Evolutionary conservation across 2,329 filamentous ascomycete species (phyloP), one percentile per base, ranked within the genome.

Genomic region (Stagonosporopsis chrysanthemi): DNA sequence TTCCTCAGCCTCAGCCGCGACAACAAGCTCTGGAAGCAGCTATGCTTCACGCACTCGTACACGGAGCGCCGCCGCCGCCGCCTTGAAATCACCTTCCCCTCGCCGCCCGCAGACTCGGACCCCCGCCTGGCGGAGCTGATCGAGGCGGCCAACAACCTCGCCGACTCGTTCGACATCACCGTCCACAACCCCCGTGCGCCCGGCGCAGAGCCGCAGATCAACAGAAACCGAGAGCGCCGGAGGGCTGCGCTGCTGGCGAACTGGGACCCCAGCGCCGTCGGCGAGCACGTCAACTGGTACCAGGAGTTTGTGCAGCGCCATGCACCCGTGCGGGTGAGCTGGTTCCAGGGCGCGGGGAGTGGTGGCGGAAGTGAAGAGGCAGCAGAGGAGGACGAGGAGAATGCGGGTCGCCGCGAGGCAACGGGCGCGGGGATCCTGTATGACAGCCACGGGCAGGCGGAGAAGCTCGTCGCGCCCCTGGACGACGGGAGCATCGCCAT

Each of bases 401-500:
- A 78, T 29, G 71, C 75, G 4, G 70, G 76, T 8, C 73, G 80
- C 26, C 78, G 86, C 33, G 91, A 96, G 68, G 87, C 88, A 6
- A 87, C 90, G 35, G 92, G 92, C 0, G 81, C 92, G 65, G 90
- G 89, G 0, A 68, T 80, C 0, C 71, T 95, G 8, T 88, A 89
- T 52, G 81, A 83, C 65, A 79, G 77, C 22, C 80, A 81, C 1
- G 82, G 81, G 31, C 77, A 84, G 17, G 80, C 84, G 23, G 80
- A 83, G 61, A 80, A 88, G 51, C 87, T 91, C 0, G 83, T 96
- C 15, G 88, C 90, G 0, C 91, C 92, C 2, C 80, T 97, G 7
- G 91, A 96, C 56, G 91, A 97, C 71, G 92, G 92, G 0, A 92
- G 90, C 48, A 84, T 97, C n/a, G 91, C 89, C 65, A 77, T 97